phyloP scores from a whole-genome alignment of 2,329 filamentous ascomycete species.

The Sclerotinia borealis region DNA sequence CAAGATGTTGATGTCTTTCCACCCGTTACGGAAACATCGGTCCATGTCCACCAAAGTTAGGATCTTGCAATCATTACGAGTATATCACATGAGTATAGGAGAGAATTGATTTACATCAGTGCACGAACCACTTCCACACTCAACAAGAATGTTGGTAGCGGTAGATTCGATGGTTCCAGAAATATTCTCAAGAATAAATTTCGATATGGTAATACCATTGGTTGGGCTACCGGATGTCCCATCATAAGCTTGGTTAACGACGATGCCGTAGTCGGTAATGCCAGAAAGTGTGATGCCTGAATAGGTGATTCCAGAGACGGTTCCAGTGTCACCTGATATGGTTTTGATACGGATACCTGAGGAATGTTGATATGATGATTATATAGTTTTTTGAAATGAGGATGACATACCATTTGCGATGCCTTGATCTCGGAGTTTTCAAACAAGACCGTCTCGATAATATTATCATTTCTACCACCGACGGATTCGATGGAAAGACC shows the following conservation, averaged over 20 bases:
- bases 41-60: conserved; percentile 43
- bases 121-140: conserved; percentile 47
- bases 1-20: conserved; percentile 41
- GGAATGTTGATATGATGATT: conserved; percentile 28
- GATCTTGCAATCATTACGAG: not conserved
- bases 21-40: conserved; percentile 43
- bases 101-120: conserved; percentile 28
- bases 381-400: conserved; percentile 32
- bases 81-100: not conserved
- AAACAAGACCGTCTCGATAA: conserved; percentile 47
- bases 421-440: conserved; percentile 40
- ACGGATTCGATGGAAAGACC: conserved; percentile 53
- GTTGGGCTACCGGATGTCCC: conserved; percentile 43
- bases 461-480: conserved; percentile 50
- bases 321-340: conserved; percentile 44
- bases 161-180: conserved; percentile 36
- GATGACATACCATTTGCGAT: conserved; percentile 46
- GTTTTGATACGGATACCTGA: conserved; percentile 51
- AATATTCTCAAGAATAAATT: conserved; percentile 39
- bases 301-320: conserved; percentile 47
- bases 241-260: conserved; percentile 52
- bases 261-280: conserved; percentile 44
- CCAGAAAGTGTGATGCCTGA: conserved; percentile 42
- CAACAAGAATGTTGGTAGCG: conserved; percentile 43
- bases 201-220: conserved; percentile 44